Conservation (phyloP, 345 rosid species). For the Murraya paniculata region DNA sequence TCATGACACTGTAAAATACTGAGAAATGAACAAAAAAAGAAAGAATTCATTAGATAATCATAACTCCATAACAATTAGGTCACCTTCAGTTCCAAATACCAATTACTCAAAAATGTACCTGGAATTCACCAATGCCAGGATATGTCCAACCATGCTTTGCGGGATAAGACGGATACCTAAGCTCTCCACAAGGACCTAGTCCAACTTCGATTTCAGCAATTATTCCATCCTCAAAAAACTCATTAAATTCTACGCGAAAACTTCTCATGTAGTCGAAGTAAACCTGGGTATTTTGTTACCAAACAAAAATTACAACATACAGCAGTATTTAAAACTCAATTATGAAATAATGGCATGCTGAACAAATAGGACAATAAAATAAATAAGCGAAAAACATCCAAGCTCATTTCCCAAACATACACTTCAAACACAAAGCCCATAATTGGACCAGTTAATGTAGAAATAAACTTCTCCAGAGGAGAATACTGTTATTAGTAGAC, state of each 20-base stretch:
- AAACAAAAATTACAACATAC: constrained; percentile 7
- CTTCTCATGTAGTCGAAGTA: constrained; percentile 97
- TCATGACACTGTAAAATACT: neutral
- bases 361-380: neutral
- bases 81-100: neutral
- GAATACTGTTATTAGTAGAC: neutral
- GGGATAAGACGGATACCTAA: constrained; percentile 88
- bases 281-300: constrained; percentile 42
- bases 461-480: neutral
- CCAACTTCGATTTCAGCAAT: constrained; percentile 87
- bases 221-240: constrained; percentile 66
- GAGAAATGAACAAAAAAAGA: neutral
- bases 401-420: neutral
- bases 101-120: constrained; percentile 45
- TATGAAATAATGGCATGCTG: constrained; percentile 1
- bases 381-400: neutral
- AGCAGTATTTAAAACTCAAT: neutral
- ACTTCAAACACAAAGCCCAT: neutral
- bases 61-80: neutral
- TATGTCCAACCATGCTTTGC: constrained; percentile 87
- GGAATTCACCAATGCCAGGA: constrained; percentile 96
- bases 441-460: neutral
- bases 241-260: constrained; percentile 86
- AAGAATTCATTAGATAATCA: neutral
- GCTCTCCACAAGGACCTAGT: constrained; percentile 97